Evolutionary conservation across 2,329 filamentous ascomycete genomes (phyloP), one percentile per base, ranked within the genome.

Genomic region (Talaromyces marneffei): DNA sequence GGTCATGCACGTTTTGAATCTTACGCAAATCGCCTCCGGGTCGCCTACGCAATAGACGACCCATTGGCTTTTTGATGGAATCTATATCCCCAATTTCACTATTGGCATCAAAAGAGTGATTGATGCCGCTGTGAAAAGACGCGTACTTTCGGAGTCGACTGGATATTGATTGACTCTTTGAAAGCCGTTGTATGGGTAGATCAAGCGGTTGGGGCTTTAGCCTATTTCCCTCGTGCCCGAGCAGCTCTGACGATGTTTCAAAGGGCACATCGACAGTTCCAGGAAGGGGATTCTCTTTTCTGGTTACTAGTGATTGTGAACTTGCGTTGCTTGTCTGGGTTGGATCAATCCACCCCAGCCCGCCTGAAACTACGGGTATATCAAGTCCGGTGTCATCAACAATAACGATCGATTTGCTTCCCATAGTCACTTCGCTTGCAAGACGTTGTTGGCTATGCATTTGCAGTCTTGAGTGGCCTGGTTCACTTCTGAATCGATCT

Each of bases 331-430:
- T 61, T 14, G 55, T 27, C 5, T 63, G 31, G 33, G 37, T 39
- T 42, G 18, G 35, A 14, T 52, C 37, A 20, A 62, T 8, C 65
- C 31, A 64, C 54, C 35, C 60, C 14, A 76, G 63, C 4, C 70
- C 76, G 7, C 77, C 77, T 10, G 77, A 72, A 71, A 76, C 78
- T 4, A 71, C 59, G n/a, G 75, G 72, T 33, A 72, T 65, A 39
- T 74, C 68, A 8, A 74, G 67, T 7, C 77, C 76, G 33, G 83
- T 85, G 65, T 83, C 83, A 67, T 95, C 90, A 37, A 96, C 86
- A 69, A 96, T 95, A 60, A 96, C 83, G 66, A 96, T 95, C 0
- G 91, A 96, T 70, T 92, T 88, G 79, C 91, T 96, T n/a, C 91
- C 90, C 10, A 82, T 81, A 0, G 91, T 94, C 48, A 93, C 84